Evolutionary conservation across 495 filamentous ascomycete species (phyloP).

Genomic region (Cryomyces minteri): DNA sequence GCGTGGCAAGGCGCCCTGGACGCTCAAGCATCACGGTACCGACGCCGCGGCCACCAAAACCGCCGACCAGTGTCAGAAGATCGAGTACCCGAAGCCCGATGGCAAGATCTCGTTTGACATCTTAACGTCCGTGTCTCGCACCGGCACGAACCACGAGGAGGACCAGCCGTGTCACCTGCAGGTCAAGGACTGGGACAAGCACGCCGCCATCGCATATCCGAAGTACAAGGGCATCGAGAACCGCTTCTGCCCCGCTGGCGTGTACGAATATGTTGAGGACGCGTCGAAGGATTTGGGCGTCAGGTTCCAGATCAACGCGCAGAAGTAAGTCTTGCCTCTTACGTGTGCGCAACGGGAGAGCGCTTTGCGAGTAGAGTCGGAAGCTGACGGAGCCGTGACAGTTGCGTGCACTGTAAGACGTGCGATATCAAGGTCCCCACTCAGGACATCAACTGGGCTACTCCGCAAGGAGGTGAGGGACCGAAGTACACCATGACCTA

Average conservation of each 20-base stretch:
- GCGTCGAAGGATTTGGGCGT: constrained; percentile 63
- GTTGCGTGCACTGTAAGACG: constrained; percentile 98
- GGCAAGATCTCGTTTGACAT: constrained; percentile 91
- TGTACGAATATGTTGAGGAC: constrained; percentile 98
- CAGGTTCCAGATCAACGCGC: constrained; percentile 91
- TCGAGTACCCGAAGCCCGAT: constrained; percentile 94
- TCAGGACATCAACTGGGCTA: constrained; percentile 76
- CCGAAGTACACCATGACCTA: constrained; percentile 93
- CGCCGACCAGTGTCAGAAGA: constrained; percentile 65
- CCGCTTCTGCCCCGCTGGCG: constrained; percentile 96
- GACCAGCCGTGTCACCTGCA: constrained; percentile 94
- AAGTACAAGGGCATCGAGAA: constrained; percentile 87
- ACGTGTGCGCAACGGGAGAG: no score
- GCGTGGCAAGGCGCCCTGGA: constrained; percentile 80
- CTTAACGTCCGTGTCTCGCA: constrained; percentile 78
- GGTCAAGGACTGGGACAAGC: constrained; percentile 85
- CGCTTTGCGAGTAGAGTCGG: not conserved
- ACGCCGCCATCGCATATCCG: constrained; percentile 67
- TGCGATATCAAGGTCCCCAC: constrained; percentile 96
- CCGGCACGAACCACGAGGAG: constrained; percentile 97
- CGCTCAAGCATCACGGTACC: constrained; percentile 60
- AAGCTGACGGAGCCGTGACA: constrained; percentile 22
- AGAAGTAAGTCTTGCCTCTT: constrained; percentile 52
- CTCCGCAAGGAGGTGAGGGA: constrained; percentile 88
- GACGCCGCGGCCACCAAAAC: constrained; percentile 63